phyloP scores from a whole-genome alignment of 441 rosid species.

The Kokia cookei region DNA sequence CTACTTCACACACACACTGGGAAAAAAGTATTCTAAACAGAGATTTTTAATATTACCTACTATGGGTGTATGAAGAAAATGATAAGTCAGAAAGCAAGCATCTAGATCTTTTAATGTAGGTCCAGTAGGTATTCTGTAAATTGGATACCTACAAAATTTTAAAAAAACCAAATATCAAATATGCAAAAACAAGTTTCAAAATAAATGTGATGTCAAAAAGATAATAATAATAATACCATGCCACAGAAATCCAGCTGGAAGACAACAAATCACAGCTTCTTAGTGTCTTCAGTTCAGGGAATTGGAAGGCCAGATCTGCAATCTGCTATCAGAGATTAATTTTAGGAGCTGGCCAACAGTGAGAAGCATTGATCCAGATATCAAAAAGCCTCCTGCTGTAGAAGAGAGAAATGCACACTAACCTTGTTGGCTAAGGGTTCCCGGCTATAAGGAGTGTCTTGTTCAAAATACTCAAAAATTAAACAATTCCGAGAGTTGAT shows the following conservation, averaged over 20 bases:
- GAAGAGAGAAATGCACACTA: conserved; percentile 1
- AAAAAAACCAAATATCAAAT: conserved; percentile 6
- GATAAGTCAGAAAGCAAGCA: conserved; percentile 85
- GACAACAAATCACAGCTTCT: conserved; percentile 66
- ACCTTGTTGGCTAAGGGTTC: conserved; percentile 82
- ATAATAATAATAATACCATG: conserved; percentile 43
- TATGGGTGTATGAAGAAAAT: conserved; percentile 46
- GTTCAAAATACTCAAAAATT: conserved; percentile 70
- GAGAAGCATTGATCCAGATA: neutral
- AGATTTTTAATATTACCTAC: conserved; percentile 33
- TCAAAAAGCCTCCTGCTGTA: neutral
- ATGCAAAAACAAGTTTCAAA: neutral
- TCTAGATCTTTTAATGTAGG: conserved; percentile 70
- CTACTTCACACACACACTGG: too few relatives aligned
- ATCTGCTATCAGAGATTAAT: conserved; percentile 33
- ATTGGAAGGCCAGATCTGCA: conserved; percentile 46
- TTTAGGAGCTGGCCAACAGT: conserved; percentile 5
- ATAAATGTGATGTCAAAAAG: neutral
- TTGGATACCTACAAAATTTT: conserved; percentile 61
- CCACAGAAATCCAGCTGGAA: conserved; percentile 79
- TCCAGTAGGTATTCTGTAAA: conserved; percentile 83
- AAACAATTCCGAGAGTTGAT: conserved; percentile 35
- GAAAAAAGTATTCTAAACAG: neutral
- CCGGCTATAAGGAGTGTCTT: conserved; percentile 61
- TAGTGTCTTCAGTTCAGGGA: conserved; percentile 57